These are phyloP conservation scores for Albatrellus ellisii DNA, from an alignment of 768 basidiomycete species.

Conservation along the genomic window DNA sequence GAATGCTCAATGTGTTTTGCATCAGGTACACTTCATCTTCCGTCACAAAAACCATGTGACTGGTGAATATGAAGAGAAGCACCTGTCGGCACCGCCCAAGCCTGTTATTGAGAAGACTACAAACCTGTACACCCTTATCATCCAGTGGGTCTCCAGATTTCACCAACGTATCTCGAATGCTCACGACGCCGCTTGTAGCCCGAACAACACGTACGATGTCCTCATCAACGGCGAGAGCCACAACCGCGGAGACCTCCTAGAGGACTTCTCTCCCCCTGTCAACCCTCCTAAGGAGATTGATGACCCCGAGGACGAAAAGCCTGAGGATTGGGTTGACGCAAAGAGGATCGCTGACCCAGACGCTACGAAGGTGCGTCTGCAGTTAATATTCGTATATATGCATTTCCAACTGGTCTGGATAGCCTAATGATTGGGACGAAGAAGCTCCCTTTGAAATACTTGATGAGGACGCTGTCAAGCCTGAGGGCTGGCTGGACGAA, in stretches of 20 bases:
- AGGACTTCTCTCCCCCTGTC: slow-evolving; percentile 87
- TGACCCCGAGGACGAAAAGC: slow-evolving; percentile 85
- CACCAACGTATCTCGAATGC: background rate
- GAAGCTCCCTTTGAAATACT: slow-evolving; percentile 85
- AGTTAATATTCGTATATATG: background rate
- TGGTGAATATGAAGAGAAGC: slow-evolving; percentile 94
- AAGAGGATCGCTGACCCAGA: slow-evolving; percentile 77
- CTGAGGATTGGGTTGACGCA: slow-evolving; percentile 84
- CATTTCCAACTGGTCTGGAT: background rate
- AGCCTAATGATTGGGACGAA: slow-evolving; percentile 97
- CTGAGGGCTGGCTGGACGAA: slow-evolving; percentile 91
- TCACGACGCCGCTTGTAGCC: slow-evolving; percentile 29
- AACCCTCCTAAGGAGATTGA: slow-evolving; percentile 92
- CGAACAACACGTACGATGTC: slow-evolving; percentile 91
- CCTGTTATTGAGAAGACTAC: slow-evolving; percentile 85
- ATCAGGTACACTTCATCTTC: slow-evolving; percentile 97
- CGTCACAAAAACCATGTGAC: slow-evolving; percentile 90
- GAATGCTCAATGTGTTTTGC: background rate
- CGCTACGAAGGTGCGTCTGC: slow-evolving; percentile 39
- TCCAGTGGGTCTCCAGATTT: slow-evolving; percentile 48
- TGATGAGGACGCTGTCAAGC: slow-evolving; percentile 80
- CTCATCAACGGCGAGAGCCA: slow-evolving; percentile 78
- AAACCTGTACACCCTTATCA: slow-evolving; percentile 87
- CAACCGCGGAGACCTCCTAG: slow-evolving; percentile 72
- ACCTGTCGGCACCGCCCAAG: slow-evolving; percentile 67